Evolutionary conservation across 2,329 filamentous ascomycete genomes (phyloP).

Genomic region (Exophiala sp.): DNA sequence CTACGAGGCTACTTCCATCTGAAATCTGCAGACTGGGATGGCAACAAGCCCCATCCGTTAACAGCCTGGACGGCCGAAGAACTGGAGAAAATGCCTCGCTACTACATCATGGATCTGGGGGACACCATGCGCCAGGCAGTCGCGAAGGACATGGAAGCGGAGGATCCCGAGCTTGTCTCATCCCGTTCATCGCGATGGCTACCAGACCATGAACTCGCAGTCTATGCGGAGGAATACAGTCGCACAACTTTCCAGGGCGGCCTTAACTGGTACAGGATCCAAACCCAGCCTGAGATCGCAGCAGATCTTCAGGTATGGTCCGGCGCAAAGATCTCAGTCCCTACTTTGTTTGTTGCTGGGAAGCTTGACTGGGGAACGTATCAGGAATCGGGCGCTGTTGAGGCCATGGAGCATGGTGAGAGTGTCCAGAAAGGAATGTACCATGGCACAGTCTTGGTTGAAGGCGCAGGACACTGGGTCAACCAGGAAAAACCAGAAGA

Average conservation of each 20-base stretch:
- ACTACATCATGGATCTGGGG: conserved; percentile 60
- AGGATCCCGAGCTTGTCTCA: conserved; percentile 37
- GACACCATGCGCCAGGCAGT: conserved; percentile 56
- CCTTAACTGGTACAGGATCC: conserved; percentile 61
- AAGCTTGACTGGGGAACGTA: conserved; percentile 62
- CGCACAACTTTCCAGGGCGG: conserved; percentile 61
- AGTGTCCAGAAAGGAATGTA: conserved; percentile 51
- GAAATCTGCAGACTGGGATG: conserved; percentile 57
- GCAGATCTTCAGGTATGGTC: conserved; percentile 55
- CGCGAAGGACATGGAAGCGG: conserved; percentile 48
- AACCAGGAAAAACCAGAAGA: conserved; percentile 59
- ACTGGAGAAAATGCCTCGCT: conserved; percentile 56
- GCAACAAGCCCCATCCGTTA: conserved; percentile 51
- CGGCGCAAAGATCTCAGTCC: conserved; percentile 56
- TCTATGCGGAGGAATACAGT: conserved; percentile 57
- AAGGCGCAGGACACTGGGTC: conserved; percentile 63
- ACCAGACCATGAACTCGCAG: conserved; percentile 49
- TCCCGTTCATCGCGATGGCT: conserved; percentile 46
- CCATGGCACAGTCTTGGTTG: conserved; percentile 47
- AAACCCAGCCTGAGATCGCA: conserved; percentile 46
- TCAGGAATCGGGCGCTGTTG: conserved; percentile 59
- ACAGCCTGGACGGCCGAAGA: conserved; percentile 52
- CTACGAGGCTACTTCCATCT: conserved; percentile 63
- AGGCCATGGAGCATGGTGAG: conserved; percentile 51
- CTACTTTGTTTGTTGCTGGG: conserved; percentile 57